Evolutionary conservation across 768 basidiomycete species (phyloP).

Genomic region (Boletus vinaceobasis): DNA sequence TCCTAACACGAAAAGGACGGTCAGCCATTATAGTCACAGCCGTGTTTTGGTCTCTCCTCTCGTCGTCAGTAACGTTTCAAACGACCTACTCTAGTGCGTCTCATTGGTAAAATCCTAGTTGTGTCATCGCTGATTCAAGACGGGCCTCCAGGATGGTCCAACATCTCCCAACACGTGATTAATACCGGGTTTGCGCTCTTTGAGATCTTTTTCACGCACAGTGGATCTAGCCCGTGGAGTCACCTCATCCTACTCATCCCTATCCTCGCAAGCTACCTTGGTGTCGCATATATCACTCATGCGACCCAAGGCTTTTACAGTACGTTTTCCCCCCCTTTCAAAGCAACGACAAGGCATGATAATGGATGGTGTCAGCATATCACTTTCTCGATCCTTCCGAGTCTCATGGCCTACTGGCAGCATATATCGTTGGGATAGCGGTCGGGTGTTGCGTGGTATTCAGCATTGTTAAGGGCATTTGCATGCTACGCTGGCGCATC

Average conservation of each 20-base stretch:
- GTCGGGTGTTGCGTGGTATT: conserved; percentile 53
- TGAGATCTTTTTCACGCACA: conserved; percentile 56
- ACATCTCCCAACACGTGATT: conserved; percentile 58
- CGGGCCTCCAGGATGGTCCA: conserved; percentile 48
- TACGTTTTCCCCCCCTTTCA: conserved; percentile 33
- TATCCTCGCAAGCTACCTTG: conserved; percentile 55
- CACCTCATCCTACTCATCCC: conserved; percentile 46
- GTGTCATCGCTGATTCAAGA: neutral
- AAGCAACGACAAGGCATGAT: neutral
- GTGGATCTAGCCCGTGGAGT: conserved; percentile 50
- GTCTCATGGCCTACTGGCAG: conserved; percentile 46
- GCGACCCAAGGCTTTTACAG: conserved; percentile 63
- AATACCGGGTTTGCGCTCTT: conserved; percentile 55
- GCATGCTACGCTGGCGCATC: conserved; percentile 37
- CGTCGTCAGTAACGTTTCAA: conserved; percentile 40
- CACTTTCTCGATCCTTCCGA: conserved; percentile 56
- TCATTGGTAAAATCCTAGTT: neutral
- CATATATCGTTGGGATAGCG: conserved; percentile 60
- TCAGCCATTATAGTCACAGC: conserved; percentile 62
- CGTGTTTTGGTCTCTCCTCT: conserved; percentile 59
- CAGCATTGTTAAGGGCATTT: conserved; percentile 40
- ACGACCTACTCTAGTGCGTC: conserved; percentile 39
- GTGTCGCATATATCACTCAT: conserved; percentile 64
- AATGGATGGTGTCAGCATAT: conserved; percentile 47
- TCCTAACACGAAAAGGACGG: neutral